Conservation (phyloP, 2,329 filamentous ascomycete genomes). For the Plectosphaerella sp. region DNA sequence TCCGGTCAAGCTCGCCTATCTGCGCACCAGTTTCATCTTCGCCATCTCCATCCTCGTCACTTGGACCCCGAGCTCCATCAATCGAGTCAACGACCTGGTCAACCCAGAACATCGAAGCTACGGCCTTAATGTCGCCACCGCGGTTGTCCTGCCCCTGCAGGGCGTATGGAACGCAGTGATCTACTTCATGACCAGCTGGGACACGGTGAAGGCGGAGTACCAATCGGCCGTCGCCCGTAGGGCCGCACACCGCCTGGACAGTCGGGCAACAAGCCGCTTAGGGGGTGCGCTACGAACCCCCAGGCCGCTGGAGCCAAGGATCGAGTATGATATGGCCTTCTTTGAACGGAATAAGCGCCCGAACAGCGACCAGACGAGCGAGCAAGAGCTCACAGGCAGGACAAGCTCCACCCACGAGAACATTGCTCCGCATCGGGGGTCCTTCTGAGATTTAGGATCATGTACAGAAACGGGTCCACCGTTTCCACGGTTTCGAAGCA, state of each 20-base stretch:
- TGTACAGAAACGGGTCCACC: too few relatives aligned
- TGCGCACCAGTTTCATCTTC: constrained; percentile 58
- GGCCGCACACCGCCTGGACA: constrained; percentile 4
- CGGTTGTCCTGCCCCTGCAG: constrained; percentile 70
- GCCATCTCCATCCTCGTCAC: constrained; percentile 57
- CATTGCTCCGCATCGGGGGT: constrained; percentile 6
- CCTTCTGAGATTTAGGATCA: constrained; percentile 1
- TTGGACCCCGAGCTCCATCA: constrained; percentile 66
- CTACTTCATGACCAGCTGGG: constrained; percentile 63
- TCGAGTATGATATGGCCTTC: background rate
- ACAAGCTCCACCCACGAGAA: constrained; percentile 1
- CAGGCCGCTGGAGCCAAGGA: background rate
- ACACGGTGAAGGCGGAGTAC: constrained; percentile 30
- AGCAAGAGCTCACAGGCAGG: constrained; percentile 6
- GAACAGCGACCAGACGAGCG: constrained; percentile 9
- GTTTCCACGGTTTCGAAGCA: too few relatives aligned
- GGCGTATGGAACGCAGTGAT: constrained; percentile 79
- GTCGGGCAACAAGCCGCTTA: constrained; percentile 1
- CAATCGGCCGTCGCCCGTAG: constrained; percentile 1
- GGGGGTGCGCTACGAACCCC: constrained; percentile 1
- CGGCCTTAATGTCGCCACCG: constrained; percentile 63
- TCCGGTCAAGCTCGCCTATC: constrained; percentile 56
- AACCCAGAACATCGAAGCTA: constrained; percentile 51
- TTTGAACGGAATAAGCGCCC: constrained; percentile 7
- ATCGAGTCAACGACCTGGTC: constrained; percentile 66